phyloP scores from a whole-genome alignment of 495 filamentous ascomycete species.

The Penicillium mononematosum region DNA sequence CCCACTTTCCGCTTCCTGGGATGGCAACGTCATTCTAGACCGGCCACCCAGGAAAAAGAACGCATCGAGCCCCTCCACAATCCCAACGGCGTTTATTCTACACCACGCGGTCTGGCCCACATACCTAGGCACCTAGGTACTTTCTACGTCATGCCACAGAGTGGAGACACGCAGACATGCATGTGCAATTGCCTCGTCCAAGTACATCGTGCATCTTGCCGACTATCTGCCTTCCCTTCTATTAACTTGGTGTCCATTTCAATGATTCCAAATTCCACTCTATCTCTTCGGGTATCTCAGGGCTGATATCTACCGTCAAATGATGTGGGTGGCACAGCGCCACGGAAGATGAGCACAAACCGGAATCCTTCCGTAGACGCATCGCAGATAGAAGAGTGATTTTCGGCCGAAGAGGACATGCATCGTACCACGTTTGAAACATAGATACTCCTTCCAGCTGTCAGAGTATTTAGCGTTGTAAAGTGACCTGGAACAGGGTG shows the following conservation, averaged over 20 bases:
- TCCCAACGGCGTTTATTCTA: not conserved
- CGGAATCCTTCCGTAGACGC: not conserved
- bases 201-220: not conserved
- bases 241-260: not conserved
- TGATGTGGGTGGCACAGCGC: not conserved
- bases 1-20: not conserved
- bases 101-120: not conserved
- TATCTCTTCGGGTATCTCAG: not conserved
- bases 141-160: not conserved
- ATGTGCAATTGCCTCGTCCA: not conserved
- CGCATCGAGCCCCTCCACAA: not conserved
- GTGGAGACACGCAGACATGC: not conserved
- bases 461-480: not conserved
- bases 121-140: not conserved
- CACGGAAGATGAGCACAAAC: not conserved
- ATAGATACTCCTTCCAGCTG: not conserved
- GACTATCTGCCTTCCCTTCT: not conserved
- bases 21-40: not conserved
- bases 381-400: not conserved
- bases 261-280: not conserved
- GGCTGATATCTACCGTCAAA: not conserved
- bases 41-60: not conserved
- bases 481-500: not conserved
- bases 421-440: not conserved
- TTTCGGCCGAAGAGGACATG: conserved; percentile 3